Base-by-base conservation (phyloP, 805 yeast species). In the Candida dajiaensis region DNA sequence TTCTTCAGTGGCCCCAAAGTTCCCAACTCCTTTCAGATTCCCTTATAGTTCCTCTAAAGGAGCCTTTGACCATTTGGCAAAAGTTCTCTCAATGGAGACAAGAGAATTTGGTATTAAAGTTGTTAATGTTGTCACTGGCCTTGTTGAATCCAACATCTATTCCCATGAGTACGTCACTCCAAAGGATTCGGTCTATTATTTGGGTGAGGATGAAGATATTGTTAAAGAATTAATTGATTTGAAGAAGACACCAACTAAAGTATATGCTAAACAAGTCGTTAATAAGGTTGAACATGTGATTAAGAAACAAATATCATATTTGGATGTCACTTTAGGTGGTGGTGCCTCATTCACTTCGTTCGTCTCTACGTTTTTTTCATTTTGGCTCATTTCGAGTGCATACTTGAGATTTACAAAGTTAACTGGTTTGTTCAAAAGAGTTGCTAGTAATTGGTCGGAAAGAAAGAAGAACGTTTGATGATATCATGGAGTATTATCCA, bases 81-180 rank as follows among this genome's bases (percentile, higher is more conserved):
- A 55, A 38, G 55, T 49, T 2, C 54, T 72, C 18, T 66, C 63
- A 6, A 46, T 58, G 7, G 77, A 72, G 47, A 53, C 71, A 59
- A 51, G 54, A 37, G 66, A 67, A 0, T 61, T 69, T 43, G 74
- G 70, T 1, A 73, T 71, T 31, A 58, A 60, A 43, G 72, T 70
- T 3, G 63, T 69, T 41, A 60, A 66, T 49, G 63, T 71, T 8
- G 56, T 66, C 26, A 67, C 74, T 3, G 76, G 76, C 4, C 68
- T 66, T 12, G 72, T 72, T 11, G 57, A 63, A 19, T 67, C 73
- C 3, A 66, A 57, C 12, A 65, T 70, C 26, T 55, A 48, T 44
- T 44, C 44, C 1, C 33, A 41, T 19, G 43, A 41, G 11, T 47
- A 47, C 6, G 12, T 29, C 11, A 31, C 43, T 11, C 47, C 50